A percentile compares a stretch with the other conserved stretches of the same genome.
phyloP scores from a whole-genome alignment of 2,329 filamentous ascomycete genomes.

The Neopestalotiopsis clavispora region DNA sequence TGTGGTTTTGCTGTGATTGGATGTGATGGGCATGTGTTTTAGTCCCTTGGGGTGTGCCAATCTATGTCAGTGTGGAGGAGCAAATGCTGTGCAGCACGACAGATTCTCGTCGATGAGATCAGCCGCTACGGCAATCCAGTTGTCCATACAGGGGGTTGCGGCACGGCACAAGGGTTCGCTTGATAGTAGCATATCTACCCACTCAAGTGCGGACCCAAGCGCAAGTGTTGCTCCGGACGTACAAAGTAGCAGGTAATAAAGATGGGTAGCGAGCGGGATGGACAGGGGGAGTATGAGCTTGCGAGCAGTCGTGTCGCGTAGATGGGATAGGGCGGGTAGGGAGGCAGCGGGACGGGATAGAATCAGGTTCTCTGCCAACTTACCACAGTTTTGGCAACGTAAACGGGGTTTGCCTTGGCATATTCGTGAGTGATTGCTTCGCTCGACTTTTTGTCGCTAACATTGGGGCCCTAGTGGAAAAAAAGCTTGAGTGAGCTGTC shows the following conservation, averaged over 20 bases:
- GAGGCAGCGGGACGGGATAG: neutral
- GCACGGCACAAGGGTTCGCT: too few relatives aligned
- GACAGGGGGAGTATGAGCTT: neutral
- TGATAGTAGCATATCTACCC: neutral
- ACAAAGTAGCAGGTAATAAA: neutral
- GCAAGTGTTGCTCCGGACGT: neutral
- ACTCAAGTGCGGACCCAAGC: neutral
- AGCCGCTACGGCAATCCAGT: conserved; percentile 17
- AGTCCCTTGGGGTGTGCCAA: conserved; percentile 23
- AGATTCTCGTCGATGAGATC: neutral
- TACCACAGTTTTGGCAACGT: conserved; percentile 86
- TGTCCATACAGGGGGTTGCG: conserved; percentile 1
- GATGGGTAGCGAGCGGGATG: neutral
- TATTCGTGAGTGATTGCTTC: conserved; percentile 83
- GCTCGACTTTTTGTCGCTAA: conserved; percentile 79
- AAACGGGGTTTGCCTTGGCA: conserved; percentile 83
- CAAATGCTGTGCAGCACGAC: neutral
- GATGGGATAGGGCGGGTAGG: neutral
- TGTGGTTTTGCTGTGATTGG: neutral
- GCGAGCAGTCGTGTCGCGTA: neutral
- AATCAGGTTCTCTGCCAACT: conserved; percentile 37
- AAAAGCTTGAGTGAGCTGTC: conserved; percentile 28
- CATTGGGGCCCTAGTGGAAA: conserved; percentile 72
- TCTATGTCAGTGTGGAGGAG: conserved; percentile 6
- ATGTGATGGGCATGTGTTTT: neutral